Evolutionary conservation across 192 early-diverging fungal species (phyloP).

Genomic region (Coemansia sp.): DNA sequence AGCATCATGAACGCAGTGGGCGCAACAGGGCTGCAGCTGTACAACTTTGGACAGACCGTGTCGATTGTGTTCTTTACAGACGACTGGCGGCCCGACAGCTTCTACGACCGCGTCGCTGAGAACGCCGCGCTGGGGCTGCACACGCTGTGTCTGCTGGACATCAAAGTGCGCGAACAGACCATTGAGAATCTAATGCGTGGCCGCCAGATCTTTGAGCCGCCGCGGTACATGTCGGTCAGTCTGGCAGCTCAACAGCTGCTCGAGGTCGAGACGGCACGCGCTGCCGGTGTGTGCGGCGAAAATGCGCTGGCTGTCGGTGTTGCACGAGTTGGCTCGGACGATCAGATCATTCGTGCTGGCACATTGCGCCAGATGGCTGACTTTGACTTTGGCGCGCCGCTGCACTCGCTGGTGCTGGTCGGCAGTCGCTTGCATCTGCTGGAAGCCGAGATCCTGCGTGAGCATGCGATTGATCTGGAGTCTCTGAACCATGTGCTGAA

Average conservation of each 20-base stretch:
- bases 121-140: constrained; percentile 85
- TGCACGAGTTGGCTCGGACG: constrained; percentile 82
- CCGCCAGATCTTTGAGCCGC: constrained; percentile 93
- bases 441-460: constrained; percentile 84
- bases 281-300: constrained; percentile 69
- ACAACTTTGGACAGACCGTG: constrained; percentile 98
- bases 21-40: constrained; percentile 92
- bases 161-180: constrained; percentile 98
- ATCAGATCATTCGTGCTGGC: constrained; percentile 82
- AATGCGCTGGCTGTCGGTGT: constrained; percentile 88
- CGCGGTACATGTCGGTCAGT: constrained; percentile 97
- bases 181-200: constrained; percentile 94
- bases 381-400: constrained; percentile 88
- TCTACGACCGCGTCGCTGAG: constrained; percentile 89
- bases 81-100: constrained; percentile 94
- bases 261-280: constrained; percentile 83
- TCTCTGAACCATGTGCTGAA: constrained; percentile 66
- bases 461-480: constrained; percentile 69
- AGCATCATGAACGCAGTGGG: constrained; percentile 99
- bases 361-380: constrained; percentile 80
- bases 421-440: constrained; percentile 89
- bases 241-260: constrained; percentile 89
- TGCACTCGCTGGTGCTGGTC: constrained; percentile 92
- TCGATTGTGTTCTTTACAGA: constrained; percentile 98
- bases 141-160: constrained; percentile 94